phyloP scores from a whole-genome alignment of 2,329 filamentous ascomycete genomes.

The Pseudocercospora fijiensis region DNA sequence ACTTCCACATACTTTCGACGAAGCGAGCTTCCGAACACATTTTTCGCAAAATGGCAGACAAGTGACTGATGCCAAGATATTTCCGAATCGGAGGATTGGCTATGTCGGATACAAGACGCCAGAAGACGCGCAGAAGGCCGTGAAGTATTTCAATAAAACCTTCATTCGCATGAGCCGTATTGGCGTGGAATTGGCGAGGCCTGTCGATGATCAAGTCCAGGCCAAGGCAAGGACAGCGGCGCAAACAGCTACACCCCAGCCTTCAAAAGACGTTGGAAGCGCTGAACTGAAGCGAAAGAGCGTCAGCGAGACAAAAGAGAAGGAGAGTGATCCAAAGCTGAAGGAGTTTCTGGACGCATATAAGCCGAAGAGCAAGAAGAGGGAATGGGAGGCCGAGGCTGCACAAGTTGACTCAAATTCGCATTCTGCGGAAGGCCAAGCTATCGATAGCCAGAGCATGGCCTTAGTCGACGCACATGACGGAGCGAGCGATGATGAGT shows the following conservation, averaged over 20 bases:
- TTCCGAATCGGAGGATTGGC: constrained; percentile 84
- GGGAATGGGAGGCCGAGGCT: constrained; percentile 58
- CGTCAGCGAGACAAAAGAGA: constrained; percentile 48
- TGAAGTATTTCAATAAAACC: constrained; percentile 92
- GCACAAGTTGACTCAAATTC: constrained; percentile 2
- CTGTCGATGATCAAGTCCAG: constrained; percentile 52
- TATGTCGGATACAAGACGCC: constrained; percentile 90
- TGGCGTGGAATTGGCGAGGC: constrained; percentile 79
- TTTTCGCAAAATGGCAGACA: constrained; percentile 70
- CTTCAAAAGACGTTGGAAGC: constrained; percentile 21
- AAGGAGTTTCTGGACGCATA: constrained; percentile 84
- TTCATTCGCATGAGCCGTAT: constrained; percentile 97
- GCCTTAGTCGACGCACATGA: constrained; percentile 34
- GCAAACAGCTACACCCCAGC: constrained; percentile 23
- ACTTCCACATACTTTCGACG: constrained; percentile 79
- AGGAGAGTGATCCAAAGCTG: constrained; percentile 69
- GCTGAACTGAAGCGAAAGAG: constrained; percentile 67
- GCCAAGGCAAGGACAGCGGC: constrained; percentile 17
- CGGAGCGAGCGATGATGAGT: constrained; percentile 66
- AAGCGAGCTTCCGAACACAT: constrained; percentile 83
- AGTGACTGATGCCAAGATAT: constrained; percentile 89
- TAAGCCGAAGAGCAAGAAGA: constrained; percentile 55
- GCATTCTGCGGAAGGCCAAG: not conserved
- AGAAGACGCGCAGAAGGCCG: constrained; percentile 75
- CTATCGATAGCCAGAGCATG: not conserved